Conservation (phyloP, 2,329 filamentous ascomycete genomes). For the Beauveria sp. region DNA sequence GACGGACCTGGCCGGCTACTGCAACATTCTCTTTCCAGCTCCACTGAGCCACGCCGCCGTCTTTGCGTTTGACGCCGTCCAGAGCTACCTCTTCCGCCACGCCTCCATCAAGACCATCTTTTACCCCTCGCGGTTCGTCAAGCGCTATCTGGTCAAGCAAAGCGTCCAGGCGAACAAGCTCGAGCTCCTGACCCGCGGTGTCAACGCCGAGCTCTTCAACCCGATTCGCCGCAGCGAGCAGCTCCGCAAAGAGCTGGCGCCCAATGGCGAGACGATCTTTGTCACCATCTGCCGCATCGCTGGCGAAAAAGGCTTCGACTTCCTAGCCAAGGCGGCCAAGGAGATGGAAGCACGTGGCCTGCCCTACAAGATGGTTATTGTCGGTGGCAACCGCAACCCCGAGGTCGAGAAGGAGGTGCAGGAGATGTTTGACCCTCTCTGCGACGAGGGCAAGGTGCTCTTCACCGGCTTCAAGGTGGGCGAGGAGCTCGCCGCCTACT, state of each 20-base stretch:
- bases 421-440: conserved; percentile 47
- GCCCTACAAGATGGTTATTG: conserved; percentile 56
- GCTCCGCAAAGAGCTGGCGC: conserved; percentile 47
- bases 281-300: conserved; percentile 60
- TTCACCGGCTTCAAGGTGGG: conserved; percentile 61
- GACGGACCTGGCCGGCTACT: conserved; percentile 63
- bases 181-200: conserved; percentile 54
- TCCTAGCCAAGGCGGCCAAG: conserved; percentile 49
- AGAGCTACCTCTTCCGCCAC: conserved; percentile 59
- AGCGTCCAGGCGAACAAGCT: conserved; percentile 49
- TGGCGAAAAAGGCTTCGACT: conserved; percentile 64
- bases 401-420: conserved; percentile 55
- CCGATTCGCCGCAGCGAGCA: conserved; percentile 43
- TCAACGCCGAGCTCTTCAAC: conserved; percentile 55
- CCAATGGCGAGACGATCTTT: conserved; percentile 56
- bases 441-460: conserved; percentile 44
- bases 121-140: conserved; percentile 58
- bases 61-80: conserved; percentile 53
- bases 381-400: conserved; percentile 59
- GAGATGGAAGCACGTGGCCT: conserved; percentile 48
- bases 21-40: conserved; percentile 58
- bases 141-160: conserved; percentile 50
- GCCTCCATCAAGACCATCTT: conserved; percentile 57
- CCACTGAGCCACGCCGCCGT: conserved; percentile 55
- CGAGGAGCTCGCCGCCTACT: conserved; percentile 53